Evolutionary conservation across 345 rosid genomes (phyloP).

Genomic region (Geranium brycei): DNA sequence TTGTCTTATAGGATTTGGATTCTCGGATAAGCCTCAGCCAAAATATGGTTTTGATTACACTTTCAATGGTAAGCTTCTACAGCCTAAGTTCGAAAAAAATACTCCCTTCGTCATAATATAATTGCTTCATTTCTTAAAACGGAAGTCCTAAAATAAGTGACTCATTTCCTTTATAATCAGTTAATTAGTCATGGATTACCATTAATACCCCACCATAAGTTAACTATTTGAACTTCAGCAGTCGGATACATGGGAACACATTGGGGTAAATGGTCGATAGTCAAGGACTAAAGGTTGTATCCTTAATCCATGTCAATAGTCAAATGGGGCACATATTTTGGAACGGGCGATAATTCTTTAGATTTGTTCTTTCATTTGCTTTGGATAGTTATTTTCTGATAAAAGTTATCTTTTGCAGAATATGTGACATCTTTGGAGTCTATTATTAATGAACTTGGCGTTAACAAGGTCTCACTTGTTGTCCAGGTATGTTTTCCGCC

Average conservation of each 20-base stretch:
- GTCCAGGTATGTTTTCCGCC: constrained; percentile 47
- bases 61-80: constrained; percentile 42
- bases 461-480: constrained; percentile 52
- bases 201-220: too few relatives aligned
- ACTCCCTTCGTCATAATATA: too few relatives aligned
- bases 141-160: too few relatives aligned
- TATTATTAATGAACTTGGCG: constrained; percentile 37
- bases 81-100: not conserved
- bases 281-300: too few relatives aligned
- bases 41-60: constrained; percentile 85
- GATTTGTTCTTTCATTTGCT: not conserved
- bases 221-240: too few relatives aligned
- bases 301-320: too few relatives aligned
- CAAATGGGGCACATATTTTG: too few relatives aligned
- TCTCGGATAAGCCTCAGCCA: constrained; percentile 97
- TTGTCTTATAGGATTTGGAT: constrained; percentile 59
- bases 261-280: too few relatives aligned
- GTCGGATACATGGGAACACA: too few relatives aligned
- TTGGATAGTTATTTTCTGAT: not conserved
- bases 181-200: too few relatives aligned
- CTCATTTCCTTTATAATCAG: too few relatives aligned
- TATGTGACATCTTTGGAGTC: constrained; percentile 75
- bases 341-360: not conserved
- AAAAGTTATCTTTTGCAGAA: constrained; percentile 33
- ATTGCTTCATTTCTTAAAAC: too few relatives aligned